phyloP scores from a whole-genome alignment of 2,329 filamentous ascomycete genomes.

The Colletotrichum tropicicola region DNA sequence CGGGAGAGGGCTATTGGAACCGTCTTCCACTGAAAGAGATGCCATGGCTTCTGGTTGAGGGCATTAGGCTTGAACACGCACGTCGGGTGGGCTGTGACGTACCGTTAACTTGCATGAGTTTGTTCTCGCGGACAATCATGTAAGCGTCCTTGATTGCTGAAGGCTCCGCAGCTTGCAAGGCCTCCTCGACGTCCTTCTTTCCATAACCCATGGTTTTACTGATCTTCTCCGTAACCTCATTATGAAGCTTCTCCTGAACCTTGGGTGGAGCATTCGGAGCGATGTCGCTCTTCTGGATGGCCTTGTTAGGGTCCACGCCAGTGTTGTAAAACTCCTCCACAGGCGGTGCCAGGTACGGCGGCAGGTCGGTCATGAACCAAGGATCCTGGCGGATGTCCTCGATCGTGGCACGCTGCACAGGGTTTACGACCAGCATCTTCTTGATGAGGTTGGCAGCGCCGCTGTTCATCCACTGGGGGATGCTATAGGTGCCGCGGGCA shows the following conservation, averaged over 20 bases:
- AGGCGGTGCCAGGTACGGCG: constrained; percentile 85
- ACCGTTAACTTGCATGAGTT: constrained; percentile 96
- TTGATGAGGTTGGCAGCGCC: constrained; percentile 86
- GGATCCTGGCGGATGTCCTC: constrained; percentile 91
- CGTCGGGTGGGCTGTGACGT: constrained; percentile 29
- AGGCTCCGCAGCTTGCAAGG: constrained; percentile 88
- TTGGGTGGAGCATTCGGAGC: constrained; percentile 80
- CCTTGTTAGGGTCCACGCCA: constrained; percentile 91
- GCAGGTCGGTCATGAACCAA: constrained; percentile 91
- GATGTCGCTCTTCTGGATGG: constrained; percentile 84
- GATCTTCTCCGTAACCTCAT: constrained; percentile 93
- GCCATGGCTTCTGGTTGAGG: constrained; percentile 39
- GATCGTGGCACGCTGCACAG: constrained; percentile 92
- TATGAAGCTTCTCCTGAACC: constrained; percentile 88
- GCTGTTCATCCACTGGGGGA: constrained; percentile 88
- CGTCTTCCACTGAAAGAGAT: constrained; percentile 41
- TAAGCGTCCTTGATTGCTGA: constrained; percentile 99
- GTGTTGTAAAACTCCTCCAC: constrained; percentile 94
- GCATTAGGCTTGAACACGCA: not conserved
- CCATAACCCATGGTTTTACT: constrained; percentile 99
- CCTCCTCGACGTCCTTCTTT: constrained; percentile 93
- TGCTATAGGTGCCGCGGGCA: constrained; percentile 89
- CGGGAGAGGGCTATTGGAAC: constrained; percentile 56
- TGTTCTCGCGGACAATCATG: constrained; percentile 96
- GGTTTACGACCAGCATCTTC: constrained; percentile 94